A percentile compares a stretch with the other conserved stretches of the same genome.
Evolutionary conservation across 257 asterid genomes (phyloP).

Genomic region (Thymus quinquecostatus): DNA sequence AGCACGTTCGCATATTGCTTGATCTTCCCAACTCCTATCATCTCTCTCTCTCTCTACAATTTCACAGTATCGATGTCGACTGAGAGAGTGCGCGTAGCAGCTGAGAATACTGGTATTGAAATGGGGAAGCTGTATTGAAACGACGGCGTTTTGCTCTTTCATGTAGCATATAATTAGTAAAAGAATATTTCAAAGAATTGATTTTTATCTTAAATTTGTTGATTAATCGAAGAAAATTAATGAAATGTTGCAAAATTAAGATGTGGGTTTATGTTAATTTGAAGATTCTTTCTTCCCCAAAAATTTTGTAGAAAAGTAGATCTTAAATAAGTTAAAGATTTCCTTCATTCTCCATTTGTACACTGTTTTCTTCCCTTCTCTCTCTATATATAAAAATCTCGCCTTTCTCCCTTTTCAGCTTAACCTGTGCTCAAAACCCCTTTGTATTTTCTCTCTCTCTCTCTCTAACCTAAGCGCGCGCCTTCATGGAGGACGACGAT

Average conservation of each 20-base stretch:
- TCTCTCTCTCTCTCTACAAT: constrained; percentile 25
- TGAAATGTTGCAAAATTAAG: no score
- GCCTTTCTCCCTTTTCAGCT: neutral
- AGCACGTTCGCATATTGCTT: constrained; percentile 87
- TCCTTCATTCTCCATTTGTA: constrained; percentile 4
- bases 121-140: neutral
- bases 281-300: neutral
- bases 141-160: neutral
- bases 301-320: neutral
- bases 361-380: neutral
- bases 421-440: constrained; percentile 33
- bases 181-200: no score
- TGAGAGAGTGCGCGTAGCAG: constrained; percentile 2
- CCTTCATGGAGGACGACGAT: constrained; percentile 88
- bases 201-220: no score
- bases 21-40: constrained; percentile 88
- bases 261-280: neutral
- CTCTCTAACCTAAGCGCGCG: constrained; percentile 27
- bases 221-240: no score
- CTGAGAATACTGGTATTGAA: no score
- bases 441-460: constrained; percentile 5
- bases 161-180: no score
- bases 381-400: constrained; percentile 8
- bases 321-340: neutral
- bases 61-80: constrained; percentile 18